Evolutionary conservation across 768 basidiomycete genomes (phyloP), one percentile per base, ranked within the genome.

Genomic region (Trametes cinnabarina): DNA sequence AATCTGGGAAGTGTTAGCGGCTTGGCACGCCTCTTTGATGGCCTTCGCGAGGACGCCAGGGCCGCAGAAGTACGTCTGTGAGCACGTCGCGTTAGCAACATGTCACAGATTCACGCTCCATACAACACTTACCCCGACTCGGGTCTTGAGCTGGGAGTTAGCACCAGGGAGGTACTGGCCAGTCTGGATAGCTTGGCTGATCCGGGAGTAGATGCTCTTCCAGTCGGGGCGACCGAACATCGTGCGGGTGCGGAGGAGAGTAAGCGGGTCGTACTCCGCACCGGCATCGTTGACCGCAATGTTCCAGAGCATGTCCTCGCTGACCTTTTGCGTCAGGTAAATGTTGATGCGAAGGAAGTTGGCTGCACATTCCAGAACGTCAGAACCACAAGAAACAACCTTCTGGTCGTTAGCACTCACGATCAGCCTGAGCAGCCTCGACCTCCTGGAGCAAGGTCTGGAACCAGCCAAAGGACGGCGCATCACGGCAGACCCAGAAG

Each of bases 391-490:
- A 34, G 6, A 34, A 51, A 25, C 20, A 9, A 34, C n/a, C 39
- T 37, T 42, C 17, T 8, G 43, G 44, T 47, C 28, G 49, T 35
- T 19, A 23, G 23, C 12, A 80, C 90, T 78, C 69, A 93, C 92
- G 90, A 78, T 94, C 91, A 34, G 85, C 85, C 69, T 94, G 93
- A 43, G 90, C 88, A 47, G 84, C 85, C 71, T 97, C 94, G 44
- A 97, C 86, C 69, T 94, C 87, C 67, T 88, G 87, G 58, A 97
- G 79, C 51, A 97, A 75, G 60, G 82, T 86, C 72, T 95, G 92
- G 83, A 98, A 96, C 94, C 94, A 97, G 65, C 92, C 94, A 67
- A 97, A 94, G n/a, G 90, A 91, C n/a, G 92, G 92, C n/a, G 90
- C 85, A 64, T 94, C 91, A 69, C 91, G 87, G 71, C 88, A 91